Conservation (phyloP, 2,329 filamentous ascomycete species). For the Fusarium concolor region DNA sequence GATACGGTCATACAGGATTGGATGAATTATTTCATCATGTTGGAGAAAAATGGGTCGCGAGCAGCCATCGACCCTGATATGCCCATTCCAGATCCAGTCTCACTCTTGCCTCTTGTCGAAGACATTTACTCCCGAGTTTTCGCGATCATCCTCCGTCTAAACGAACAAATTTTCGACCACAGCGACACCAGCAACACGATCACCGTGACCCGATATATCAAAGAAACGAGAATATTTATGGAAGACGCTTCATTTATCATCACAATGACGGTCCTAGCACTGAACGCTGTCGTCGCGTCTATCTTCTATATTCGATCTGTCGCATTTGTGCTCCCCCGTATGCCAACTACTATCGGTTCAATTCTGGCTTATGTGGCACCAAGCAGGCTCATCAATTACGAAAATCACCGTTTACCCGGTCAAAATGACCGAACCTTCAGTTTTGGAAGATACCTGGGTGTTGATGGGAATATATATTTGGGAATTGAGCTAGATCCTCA, state of each 20-base stretch:
- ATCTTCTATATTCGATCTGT: slow-evolving; percentile 57
- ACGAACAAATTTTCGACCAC: slow-evolving; percentile 54
- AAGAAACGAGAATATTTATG: slow-evolving; percentile 61
- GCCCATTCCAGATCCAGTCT: slow-evolving; percentile 34
- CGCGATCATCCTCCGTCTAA: slow-evolving; percentile 53
- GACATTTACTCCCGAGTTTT: slow-evolving; percentile 45
- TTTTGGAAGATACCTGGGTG: slow-evolving; percentile 63
- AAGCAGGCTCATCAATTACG: slow-evolving; percentile 50
- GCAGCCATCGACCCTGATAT: no score
- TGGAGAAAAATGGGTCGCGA: no score
- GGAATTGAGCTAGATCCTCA: slow-evolving; percentile 64
- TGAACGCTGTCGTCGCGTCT: slow-evolving; percentile 58
- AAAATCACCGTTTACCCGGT: no score
- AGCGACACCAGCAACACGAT: no score
- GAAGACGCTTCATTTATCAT: slow-evolving; percentile 59
- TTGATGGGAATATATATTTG: slow-evolving; percentile 59
- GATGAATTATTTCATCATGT: slow-evolving; percentile 48
- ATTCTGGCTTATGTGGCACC: slow-evolving; percentile 61
- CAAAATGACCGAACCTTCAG: slow-evolving; percentile 50
- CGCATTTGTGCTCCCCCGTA: slow-evolving; percentile 58
- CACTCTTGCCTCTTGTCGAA: slow-evolving; percentile 32
- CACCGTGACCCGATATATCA: no score
- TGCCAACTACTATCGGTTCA: slow-evolving; percentile 64
- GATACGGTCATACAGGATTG: slow-evolving; percentile 58
- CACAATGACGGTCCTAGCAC: slow-evolving; percentile 55